Percentiles rank a stretch among this genome's conserved stretches.
Conservation (phyloP, 2,329 filamentous ascomycete species). For the Pyricularia pennisetigena region DNA sequence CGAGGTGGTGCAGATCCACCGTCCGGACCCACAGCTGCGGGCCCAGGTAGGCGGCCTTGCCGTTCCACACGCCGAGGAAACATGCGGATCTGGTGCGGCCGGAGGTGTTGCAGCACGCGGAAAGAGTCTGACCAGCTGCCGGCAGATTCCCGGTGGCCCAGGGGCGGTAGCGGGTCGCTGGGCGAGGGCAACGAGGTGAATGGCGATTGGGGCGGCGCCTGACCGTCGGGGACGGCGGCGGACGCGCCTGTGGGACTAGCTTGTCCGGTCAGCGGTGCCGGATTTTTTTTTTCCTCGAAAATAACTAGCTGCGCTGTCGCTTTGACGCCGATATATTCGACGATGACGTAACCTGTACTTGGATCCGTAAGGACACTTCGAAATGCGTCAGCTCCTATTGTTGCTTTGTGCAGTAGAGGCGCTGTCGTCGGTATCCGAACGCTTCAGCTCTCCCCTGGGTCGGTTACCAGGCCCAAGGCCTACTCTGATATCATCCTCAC, state of each 20-base stretch:
- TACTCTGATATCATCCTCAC: neutral
- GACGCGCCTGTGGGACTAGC: no score
- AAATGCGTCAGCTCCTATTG: neutral
- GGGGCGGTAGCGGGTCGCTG: neutral
- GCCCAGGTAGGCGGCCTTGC: conserved; percentile 4
- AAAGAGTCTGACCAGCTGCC: neutral
- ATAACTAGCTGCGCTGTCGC: conserved; percentile 2
- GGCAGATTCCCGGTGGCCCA: neutral
- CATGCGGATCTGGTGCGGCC: conserved; percentile 1
- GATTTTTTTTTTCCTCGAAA: neutral
- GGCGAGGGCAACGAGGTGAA: neutral
- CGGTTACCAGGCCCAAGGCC: neutral
- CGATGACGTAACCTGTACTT: conserved; percentile 2
- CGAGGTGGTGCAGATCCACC: conserved; percentile 4
- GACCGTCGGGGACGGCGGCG: neutral
- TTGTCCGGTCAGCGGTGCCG: neutral
- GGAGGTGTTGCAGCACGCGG: conserved; percentile 1
- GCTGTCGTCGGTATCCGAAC: neutral
- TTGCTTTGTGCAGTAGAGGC: neutral
- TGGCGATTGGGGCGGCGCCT: neutral
- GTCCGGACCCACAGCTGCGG: conserved; percentile 5
- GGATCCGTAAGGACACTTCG: neutral
- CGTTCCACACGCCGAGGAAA: conserved; percentile 2
- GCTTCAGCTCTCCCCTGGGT: neutral
- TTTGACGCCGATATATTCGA: conserved; percentile 1